A percentile compares a stretch with the other conserved stretches of the same genome.
Conservation (phyloP, 2,329 filamentous ascomycete species). For the Akanthomyces uredinophilus region DNA sequence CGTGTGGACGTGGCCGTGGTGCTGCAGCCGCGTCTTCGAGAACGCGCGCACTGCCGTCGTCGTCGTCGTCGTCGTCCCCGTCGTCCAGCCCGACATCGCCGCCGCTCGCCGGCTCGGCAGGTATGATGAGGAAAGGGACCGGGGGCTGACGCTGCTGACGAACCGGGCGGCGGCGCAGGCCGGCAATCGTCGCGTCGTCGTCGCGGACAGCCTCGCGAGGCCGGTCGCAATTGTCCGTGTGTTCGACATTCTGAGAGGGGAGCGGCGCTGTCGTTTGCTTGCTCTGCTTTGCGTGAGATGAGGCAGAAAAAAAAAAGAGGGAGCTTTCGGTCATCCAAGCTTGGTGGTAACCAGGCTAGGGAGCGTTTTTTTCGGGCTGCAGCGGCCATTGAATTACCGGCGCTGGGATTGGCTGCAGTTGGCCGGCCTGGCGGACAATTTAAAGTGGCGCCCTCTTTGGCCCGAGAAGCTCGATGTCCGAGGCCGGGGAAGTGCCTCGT, state of each 20-base stretch:
- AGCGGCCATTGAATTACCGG: slow-evolving; percentile 7
- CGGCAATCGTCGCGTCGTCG: slow-evolving; percentile 24
- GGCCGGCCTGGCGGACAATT: background rate
- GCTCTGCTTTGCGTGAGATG: background rate
- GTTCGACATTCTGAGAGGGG: slow-evolving; percentile 24
- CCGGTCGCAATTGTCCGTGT: slow-evolving; percentile 29
- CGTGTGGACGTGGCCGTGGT: slow-evolving; percentile 75
- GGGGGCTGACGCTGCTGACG: slow-evolving; percentile 18
- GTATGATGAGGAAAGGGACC: background rate
- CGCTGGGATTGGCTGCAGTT: slow-evolving; percentile 8
- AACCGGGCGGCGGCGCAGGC: slow-evolving; percentile 23
- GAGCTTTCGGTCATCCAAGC: no score
- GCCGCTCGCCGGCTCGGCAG: background rate
- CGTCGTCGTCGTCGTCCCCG: background rate
- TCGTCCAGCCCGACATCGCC: background rate
- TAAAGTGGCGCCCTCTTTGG: slow-evolving; percentile 2
- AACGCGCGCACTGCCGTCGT: slow-evolving; percentile 45
- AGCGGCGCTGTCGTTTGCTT: background rate
- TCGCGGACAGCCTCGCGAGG: slow-evolving; percentile 29
- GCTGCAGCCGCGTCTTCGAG: slow-evolving; percentile 53
- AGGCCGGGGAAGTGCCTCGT: background rate
- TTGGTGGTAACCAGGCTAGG: background rate
- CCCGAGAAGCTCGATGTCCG: slow-evolving; percentile 4
- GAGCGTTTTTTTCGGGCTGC: slow-evolving; percentile 6
- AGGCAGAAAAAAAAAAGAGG: background rate